phyloP scores from a whole-genome alignment of 2,329 filamentous ascomycete genomes.

The Trichoderma aggressivum region DNA sequence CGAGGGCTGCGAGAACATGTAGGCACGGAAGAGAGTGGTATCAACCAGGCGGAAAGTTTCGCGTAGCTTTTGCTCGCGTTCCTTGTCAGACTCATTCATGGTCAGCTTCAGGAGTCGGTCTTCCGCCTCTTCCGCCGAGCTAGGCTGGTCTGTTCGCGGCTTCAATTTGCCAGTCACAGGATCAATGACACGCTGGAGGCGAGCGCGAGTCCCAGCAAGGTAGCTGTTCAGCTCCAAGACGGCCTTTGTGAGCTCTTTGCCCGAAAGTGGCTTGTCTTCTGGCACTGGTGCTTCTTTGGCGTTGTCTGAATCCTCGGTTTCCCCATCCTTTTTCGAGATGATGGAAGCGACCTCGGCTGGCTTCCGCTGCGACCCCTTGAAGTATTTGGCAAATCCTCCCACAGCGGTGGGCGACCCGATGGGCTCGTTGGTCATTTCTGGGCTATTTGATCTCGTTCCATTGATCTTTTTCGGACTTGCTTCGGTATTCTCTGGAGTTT shows the following conservation, averaged over 20 bases:
- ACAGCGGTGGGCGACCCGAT: slow-evolving; percentile 38
- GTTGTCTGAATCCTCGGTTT: slow-evolving; percentile 55
- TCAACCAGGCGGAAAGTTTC: slow-evolving; percentile 82
- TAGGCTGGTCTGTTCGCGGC: slow-evolving; percentile 43
- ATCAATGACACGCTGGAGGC: slow-evolving; percentile 60
- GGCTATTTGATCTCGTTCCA: slow-evolving; percentile 27
- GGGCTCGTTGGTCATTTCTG: slow-evolving; percentile 28
- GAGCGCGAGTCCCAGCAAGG: slow-evolving; percentile 76
- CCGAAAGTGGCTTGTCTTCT: slow-evolving; percentile 60
- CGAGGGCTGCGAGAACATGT: slow-evolving; percentile 87
- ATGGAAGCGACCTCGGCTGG: slow-evolving; percentile 57
- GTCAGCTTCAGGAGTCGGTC: slow-evolving; percentile 53
- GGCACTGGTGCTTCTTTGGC: slow-evolving; percentile 41
- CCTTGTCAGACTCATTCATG: slow-evolving; percentile 48
- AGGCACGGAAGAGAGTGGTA: slow-evolving; percentile 88
- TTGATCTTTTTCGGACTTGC: slow-evolving; percentile 31
- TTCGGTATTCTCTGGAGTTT: slow-evolving; percentile 42
- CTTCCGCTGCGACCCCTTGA: slow-evolving; percentile 47
- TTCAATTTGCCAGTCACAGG: slow-evolving; percentile 61
- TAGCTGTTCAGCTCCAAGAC: slow-evolving; percentile 83
- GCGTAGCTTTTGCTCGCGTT: slow-evolving; percentile 69
- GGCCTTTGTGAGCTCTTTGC: slow-evolving; percentile 78
- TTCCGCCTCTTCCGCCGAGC: slow-evolving; percentile 48
- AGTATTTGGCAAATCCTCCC: slow-evolving; percentile 52
- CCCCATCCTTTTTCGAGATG: slow-evolving; percentile 54